A percentile compares a stretch with the other conserved stretches of the same genome.
phyloP scores from a whole-genome alignment of 2,329 filamentous ascomycete species.

The Aureobasidium sp. region DNA sequence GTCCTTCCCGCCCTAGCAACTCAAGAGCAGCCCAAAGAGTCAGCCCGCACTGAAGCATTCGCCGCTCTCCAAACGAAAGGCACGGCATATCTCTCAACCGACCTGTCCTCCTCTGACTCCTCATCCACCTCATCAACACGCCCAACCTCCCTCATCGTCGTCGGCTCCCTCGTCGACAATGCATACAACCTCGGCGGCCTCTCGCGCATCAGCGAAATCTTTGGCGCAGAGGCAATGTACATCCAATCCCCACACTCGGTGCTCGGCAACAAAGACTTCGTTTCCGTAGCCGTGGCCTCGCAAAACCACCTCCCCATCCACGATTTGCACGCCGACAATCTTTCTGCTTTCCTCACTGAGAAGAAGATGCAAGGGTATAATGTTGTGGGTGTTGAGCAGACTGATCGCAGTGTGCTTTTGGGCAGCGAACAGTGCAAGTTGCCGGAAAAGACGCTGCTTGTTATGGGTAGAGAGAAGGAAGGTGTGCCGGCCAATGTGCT shows the following conservation, averaged over 20 bases:
- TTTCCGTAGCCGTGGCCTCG: conserved; percentile 40
- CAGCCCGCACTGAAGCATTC: conserved; percentile 16
- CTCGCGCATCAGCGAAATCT: conserved; percentile 44
- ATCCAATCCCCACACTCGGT: conserved; percentile 34
- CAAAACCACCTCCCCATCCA: conserved; percentile 42
- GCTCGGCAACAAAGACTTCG: conserved; percentile 40
- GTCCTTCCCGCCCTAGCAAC: conserved; percentile 10
- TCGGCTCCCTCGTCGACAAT: conserved; percentile 44
- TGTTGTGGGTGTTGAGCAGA: conserved; percentile 49
- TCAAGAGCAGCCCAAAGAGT: conserved; percentile 12
- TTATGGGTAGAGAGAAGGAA: conserved; percentile 45
- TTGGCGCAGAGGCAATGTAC: conserved; percentile 40
- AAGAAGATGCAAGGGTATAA: conserved; percentile 40
- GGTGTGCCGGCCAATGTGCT: conserved; percentile 43
- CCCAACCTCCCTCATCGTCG: conserved; percentile 34
- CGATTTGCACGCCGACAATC: conserved; percentile 21
- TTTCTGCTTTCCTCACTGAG: conserved; percentile 30
- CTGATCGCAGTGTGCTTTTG: conserved; percentile 40
- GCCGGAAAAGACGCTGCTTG: conserved; percentile 30
- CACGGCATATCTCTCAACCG: conserved; percentile 33
- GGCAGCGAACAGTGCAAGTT: conserved; percentile 27
- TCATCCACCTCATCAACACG: conserved; percentile 18
- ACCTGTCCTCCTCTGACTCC: conserved; percentile 18
- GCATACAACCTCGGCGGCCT: conserved; percentile 44
- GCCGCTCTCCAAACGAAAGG: conserved; percentile 44